Percentiles rank a stretch among this genome's conserved stretches.
phyloP scores from a whole-genome alignment of 495 filamentous ascomycete genomes.

The Aspergillus campestris region DNA sequence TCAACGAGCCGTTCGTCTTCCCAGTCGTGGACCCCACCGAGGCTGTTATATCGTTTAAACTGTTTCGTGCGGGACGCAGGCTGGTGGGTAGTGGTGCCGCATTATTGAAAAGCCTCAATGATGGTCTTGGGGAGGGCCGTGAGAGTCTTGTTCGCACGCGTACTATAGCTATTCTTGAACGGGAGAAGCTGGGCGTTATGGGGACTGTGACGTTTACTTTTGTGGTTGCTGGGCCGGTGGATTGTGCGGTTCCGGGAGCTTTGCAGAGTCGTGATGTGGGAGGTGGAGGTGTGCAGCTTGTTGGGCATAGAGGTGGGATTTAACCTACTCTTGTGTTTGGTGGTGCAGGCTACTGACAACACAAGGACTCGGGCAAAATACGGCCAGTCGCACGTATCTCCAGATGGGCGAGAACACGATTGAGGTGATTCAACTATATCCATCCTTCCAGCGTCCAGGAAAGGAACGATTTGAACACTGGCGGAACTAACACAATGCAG shows the following conservation, averaged over 20 bases:
- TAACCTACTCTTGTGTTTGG: neutral
- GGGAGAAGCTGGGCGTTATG: constrained; percentile 13
- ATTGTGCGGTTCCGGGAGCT: neutral
- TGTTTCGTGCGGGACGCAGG: constrained; percentile 4
- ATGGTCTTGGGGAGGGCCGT: constrained; percentile 11
- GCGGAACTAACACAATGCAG: constrained; percentile 4
- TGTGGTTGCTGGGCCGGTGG: constrained; percentile 15
- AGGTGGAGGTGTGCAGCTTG: constrained; percentile 7
- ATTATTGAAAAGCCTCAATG: constrained; percentile 7
- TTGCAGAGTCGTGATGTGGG: neutral
- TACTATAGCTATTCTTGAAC: constrained; percentile 20
- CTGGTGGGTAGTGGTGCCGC: constrained; percentile 14
- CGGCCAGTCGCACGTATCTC: constrained; percentile 13
- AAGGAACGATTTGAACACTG: neutral
- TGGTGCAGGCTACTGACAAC: neutral
- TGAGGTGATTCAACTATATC: constrained; percentile 7
- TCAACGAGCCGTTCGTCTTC: constrained; percentile 20
- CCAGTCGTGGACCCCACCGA: constrained; percentile 3
- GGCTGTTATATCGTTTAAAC: constrained; percentile 13
- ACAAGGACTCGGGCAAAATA: constrained; percentile 18
- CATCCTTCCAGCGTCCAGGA: neutral
- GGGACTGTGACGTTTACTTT: constrained; percentile 23
- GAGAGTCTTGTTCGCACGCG: constrained; percentile 23
- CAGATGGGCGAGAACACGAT: constrained; percentile 34
- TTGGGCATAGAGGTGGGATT: constrained; percentile 22